These are phyloP conservation scores for Rosa chinensis DNA, from an alignment of 306 rosid genomes.

Conservation along the genomic window DNA sequence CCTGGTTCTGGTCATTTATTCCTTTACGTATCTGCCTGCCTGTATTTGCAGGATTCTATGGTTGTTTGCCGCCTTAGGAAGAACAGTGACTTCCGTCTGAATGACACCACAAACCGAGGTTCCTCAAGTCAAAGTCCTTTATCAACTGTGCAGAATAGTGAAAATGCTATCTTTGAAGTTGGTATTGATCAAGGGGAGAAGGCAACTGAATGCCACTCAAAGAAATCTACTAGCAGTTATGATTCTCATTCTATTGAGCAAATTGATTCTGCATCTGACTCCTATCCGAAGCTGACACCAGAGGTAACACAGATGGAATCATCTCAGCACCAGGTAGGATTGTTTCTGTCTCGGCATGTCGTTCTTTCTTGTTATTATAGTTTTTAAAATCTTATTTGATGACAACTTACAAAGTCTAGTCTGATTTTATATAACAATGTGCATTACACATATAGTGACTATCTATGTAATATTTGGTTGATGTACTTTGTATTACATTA, in stretches of 20 bases:
- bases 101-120: conserved; percentile 48
- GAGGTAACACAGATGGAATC: conserved; percentile 45
- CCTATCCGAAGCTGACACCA: conserved; percentile 38
- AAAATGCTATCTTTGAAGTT: conserved; percentile 41
- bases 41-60: conserved; percentile 63
- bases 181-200: conserved; percentile 48
- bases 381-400: background rate
- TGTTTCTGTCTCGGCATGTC: background rate
- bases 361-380: background rate
- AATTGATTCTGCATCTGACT: conserved; percentile 62
- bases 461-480: background rate
- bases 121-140: conserved; percentile 45
- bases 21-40: background rate
- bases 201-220: conserved; percentile 51
- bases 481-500: background rate
- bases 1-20: background rate
- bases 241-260: conserved; percentile 71
- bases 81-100: conserved; percentile 60
- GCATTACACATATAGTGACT: background rate
- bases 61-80: conserved; percentile 86
- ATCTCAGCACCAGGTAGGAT: conserved; percentile 41
- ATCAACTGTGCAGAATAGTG: conserved; percentile 40
- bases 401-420: background rate
- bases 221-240: conserved; percentile 50
- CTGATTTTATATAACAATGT: background rate